Evolutionary conservation across 1,284 basidiomycete genomes (phyloP).

Genomic region (Moesziomyces sp.): DNA sequence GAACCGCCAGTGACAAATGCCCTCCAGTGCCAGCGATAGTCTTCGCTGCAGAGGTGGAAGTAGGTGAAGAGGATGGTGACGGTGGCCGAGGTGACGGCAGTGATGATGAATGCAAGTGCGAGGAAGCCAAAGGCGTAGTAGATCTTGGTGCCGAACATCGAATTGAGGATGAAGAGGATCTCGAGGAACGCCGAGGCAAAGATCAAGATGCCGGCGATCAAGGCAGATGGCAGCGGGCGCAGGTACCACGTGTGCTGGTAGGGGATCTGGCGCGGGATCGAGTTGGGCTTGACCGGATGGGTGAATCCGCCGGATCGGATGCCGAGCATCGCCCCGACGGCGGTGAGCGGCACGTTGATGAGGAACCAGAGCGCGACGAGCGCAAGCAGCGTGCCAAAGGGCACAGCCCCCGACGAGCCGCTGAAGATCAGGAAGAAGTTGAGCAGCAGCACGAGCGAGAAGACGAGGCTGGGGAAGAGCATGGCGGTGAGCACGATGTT

Average conservation of each 20-base stretch:
- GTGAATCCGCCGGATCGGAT: slow-evolving; percentile 84
- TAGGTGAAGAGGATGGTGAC: slow-evolving; percentile 69
- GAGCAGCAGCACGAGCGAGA: slow-evolving; percentile 56
- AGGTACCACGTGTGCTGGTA: slow-evolving; percentile 67
- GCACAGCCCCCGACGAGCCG: slow-evolving; percentile 92
- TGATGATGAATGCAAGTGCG: slow-evolving; percentile 85
- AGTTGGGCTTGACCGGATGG: slow-evolving; percentile 89
- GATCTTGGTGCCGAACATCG: slow-evolving; percentile 90
- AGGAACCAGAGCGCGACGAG: slow-evolving; percentile 95
- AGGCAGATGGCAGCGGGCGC: slow-evolving; percentile 74
- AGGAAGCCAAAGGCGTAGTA: slow-evolving; percentile 77
- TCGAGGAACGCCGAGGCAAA: slow-evolving; percentile 98
- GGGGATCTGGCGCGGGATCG: slow-evolving; percentile 77
- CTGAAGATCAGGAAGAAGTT: slow-evolving; percentile 75
- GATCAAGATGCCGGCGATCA: slow-evolving; percentile 89
- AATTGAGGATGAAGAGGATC: slow-evolving; percentile 91
- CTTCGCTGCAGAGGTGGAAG: slow-evolving; percentile 92
- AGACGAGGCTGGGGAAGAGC: slow-evolving; percentile 81
- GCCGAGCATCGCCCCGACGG: slow-evolving; percentile 76
- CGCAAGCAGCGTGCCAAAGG: slow-evolving; percentile 89
- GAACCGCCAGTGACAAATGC: slow-evolving; percentile 94
- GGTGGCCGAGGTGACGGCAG: slow-evolving; percentile 72
- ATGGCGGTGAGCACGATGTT: slow-evolving; percentile 89
- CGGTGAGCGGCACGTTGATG: slow-evolving; percentile 82
- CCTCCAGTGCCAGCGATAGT: slow-evolving; percentile 98